Evolutionary conservation across 495 filamentous ascomycete genomes (phyloP).

Genomic region (Parathielavia hyrcaniae): DNA sequence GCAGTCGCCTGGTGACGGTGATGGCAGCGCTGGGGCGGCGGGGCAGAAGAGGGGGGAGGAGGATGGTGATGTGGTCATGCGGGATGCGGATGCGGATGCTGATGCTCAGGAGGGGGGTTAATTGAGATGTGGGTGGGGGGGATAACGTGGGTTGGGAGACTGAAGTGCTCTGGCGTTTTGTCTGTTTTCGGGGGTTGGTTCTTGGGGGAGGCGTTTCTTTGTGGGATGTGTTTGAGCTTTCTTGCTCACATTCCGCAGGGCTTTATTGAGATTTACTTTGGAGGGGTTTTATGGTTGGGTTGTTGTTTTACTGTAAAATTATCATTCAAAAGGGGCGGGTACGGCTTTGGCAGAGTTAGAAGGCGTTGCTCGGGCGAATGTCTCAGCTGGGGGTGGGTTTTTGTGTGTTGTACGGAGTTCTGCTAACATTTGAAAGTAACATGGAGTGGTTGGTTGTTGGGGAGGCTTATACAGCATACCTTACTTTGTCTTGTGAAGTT

Average conservation of each 20-base stretch:
- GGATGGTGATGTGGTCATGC: constrained; percentile 22
- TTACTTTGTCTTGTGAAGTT: neutral
- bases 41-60: constrained; percentile 3
- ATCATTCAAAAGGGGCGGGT: neutral
- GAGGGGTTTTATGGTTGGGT: neutral
- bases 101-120: neutral
- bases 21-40: constrained; percentile 18
- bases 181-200: neutral
- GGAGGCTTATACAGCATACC: neutral
- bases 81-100: constrained; percentile 15
- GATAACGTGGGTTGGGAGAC: constrained; percentile 2
- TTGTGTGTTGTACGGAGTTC: neutral
- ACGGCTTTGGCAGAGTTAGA: neutral
- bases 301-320: neutral
- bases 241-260: neutral
- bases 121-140: neutral
- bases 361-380: neutral
- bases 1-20: constrained; percentile 17
- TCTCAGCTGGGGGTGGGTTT: neutral
- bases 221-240: neutral
- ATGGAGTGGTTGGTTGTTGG: neutral
- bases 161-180: constrained; percentile 11
- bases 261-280: neutral
- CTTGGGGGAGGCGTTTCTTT: neutral
- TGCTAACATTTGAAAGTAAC: neutral